A percentile compares a stretch with the other conserved stretches of the same genome.
Conservation (phyloP, 306 rosid genomes). For the Biancaea sappan region DNA sequence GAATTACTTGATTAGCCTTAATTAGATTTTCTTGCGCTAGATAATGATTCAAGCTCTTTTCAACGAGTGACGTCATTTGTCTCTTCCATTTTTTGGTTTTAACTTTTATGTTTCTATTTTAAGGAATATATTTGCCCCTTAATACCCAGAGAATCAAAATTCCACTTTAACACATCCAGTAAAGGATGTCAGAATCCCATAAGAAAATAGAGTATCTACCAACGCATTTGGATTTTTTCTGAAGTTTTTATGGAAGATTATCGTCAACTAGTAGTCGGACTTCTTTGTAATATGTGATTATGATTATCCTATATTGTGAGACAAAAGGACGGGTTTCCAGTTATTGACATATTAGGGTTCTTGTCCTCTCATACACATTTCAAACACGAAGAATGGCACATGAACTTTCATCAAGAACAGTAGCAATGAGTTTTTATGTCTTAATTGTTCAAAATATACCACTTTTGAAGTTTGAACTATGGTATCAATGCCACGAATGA, state of each 20-base stretch:
- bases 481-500: neutral
- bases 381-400: neutral
- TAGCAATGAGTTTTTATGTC: neutral
- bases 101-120: constrained; percentile 29
- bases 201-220: neutral
- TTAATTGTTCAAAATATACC: neutral
- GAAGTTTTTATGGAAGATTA: neutral
- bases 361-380: neutral
- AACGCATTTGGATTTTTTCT: neutral
- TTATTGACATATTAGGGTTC: neutral
- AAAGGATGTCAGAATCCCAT: neutral
- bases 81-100: constrained; percentile 27
- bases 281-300: neutral
- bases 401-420: neutral
- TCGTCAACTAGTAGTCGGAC: neutral
- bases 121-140: constrained; percentile 3
- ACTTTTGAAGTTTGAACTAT: constrained; percentile 7
- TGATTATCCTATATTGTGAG: neutral
- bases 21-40: neutral
- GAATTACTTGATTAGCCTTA: neutral
- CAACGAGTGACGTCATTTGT: neutral
- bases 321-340: neutral
- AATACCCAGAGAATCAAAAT: neutral
- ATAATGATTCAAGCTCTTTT: neutral
- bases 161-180: neutral